Conservation (phyloP, 202 grass and related monocot genomes). For the Alloteropsis angusta region DNA sequence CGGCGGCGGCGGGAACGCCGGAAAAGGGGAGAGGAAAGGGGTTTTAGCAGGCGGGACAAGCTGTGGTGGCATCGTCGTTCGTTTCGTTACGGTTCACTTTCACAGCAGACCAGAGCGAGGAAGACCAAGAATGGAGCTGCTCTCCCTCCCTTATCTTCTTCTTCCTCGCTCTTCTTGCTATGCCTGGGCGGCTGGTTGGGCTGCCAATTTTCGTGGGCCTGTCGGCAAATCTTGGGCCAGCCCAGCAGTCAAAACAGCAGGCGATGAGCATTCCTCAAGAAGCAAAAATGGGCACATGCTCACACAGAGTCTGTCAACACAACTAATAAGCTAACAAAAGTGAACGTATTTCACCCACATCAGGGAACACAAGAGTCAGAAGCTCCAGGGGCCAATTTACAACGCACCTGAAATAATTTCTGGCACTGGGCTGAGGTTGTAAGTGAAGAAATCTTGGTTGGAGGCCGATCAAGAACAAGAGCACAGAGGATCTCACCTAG, state of each 20-base stretch:
- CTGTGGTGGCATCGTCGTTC: background rate
- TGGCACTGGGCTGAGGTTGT: background rate
- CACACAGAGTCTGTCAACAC: no score
- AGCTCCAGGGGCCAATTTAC: background rate
- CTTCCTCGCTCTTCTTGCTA: background rate
- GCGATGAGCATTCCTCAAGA: background rate
- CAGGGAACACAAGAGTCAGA: background rate
- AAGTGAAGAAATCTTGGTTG: background rate
- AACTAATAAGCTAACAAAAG: background rate
- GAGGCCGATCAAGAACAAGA: background rate
- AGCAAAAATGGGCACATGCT: background rate
- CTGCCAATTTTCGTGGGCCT: background rate
- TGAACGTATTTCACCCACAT: background rate
- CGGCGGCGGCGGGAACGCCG: background rate
- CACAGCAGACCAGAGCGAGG: background rate
- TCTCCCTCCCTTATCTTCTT: constrained; percentile 24
- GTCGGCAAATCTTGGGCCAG: background rate
- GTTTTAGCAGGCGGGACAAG: constrained; percentile 10
- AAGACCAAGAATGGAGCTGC: no score
- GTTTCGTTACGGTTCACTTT: background rate
- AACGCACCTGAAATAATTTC: background rate
- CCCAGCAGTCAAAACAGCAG: background rate
- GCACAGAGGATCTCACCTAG: no score
- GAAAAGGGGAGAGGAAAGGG: background rate
- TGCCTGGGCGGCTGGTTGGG: background rate